Evolutionary conservation across 805 yeast genomes (phyloP).

Genomic region (Zygoascus tannicola): DNA sequence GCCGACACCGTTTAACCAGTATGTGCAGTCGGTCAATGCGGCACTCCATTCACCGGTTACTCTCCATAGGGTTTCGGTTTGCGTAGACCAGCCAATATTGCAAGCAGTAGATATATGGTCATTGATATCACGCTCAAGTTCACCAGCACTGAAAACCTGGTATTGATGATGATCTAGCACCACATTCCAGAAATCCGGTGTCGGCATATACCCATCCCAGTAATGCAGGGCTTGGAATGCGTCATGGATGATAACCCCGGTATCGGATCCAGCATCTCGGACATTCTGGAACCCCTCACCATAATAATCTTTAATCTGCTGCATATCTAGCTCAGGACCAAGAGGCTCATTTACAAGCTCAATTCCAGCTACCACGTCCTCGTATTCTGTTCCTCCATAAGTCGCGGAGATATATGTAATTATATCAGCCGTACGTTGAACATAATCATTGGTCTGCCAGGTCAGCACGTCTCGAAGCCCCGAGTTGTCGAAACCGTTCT

Average conservation of each 20-base stretch:
- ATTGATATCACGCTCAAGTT: constrained; percentile 49
- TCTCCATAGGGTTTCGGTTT: constrained; percentile 57
- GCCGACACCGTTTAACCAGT: constrained; percentile 81
- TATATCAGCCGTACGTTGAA: constrained; percentile 45
- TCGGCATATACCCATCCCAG: constrained; percentile 51
- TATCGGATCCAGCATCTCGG: constrained; percentile 42
- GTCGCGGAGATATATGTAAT: constrained; percentile 46
- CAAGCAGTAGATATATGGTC: constrained; percentile 52
- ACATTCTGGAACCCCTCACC: constrained; percentile 53
- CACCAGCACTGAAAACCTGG: constrained; percentile 65
- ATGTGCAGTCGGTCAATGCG: constrained; percentile 85
- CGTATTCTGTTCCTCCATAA: constrained; percentile 53
- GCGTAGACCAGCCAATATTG: constrained; percentile 38
- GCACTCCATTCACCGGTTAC: constrained; percentile 86
- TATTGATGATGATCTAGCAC: constrained; percentile 85
- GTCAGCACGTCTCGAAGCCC: constrained; percentile 59
- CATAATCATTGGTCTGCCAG: constrained; percentile 46
- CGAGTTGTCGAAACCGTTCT: constrained; percentile 92
- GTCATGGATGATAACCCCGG: constrained; percentile 68
- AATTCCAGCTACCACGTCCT: constrained; percentile 72
- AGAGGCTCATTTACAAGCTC: constrained; percentile 87
- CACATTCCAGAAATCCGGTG: constrained; percentile 48
- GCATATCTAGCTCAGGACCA: constrained; percentile 57
- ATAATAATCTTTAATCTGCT: constrained; percentile 50
- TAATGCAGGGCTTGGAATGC: constrained; percentile 56